Evolutionary conservation across 192 early-diverging fungal genomes (phyloP), one percentile per base, ranked within the genome.

Genomic region (Dissophora globulifera): DNA sequence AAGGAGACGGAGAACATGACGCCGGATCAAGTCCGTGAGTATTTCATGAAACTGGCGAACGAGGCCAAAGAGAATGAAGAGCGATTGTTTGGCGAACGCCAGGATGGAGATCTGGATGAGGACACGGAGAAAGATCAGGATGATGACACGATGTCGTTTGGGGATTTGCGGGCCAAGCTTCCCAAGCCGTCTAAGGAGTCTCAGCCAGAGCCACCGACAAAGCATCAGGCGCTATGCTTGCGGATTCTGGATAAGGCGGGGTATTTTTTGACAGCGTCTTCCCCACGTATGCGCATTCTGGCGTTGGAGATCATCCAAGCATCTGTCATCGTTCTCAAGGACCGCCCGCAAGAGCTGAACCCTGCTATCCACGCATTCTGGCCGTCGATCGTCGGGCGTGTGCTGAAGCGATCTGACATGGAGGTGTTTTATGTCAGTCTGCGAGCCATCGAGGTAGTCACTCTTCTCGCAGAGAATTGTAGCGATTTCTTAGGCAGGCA

Each of bases 201-300:
- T 2, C 50, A 50, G 17, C 66, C 58, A 6, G 47, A 76, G 26
- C 76, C 75, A 1, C 53, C 55, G 1, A 78, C 80, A n/a, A 63
- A 75, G 26, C 55, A 81, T n/a, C 78, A 88, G 57, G 42, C 67
- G 3, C 75, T 81, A 29, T 67, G 64, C 33, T 58, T 85, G 3
- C 55, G 78, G 6, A 86, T 86, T 46, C 52, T 88, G 53, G 45
- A 64, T n/a, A 86, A 86, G 50, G 54, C 81, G 1, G 62, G 79
- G 5, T 82, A 85, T 54, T 82, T 86, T 57, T 69, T 88, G 30
- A 81, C 85, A 15, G 65, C 85, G 16, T 30, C 80, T 6, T 83
- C 83, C 0, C 76, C 82, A 12, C 80, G 79, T 12, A 57, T 88
- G 27, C 79, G 81, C 22, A 62, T 78, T 1, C 52, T 81, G 19